phyloP scores from a whole-genome alignment of 2,329 filamentous ascomycete genomes.

The Stagonosporopsis rhizophila region DNA sequence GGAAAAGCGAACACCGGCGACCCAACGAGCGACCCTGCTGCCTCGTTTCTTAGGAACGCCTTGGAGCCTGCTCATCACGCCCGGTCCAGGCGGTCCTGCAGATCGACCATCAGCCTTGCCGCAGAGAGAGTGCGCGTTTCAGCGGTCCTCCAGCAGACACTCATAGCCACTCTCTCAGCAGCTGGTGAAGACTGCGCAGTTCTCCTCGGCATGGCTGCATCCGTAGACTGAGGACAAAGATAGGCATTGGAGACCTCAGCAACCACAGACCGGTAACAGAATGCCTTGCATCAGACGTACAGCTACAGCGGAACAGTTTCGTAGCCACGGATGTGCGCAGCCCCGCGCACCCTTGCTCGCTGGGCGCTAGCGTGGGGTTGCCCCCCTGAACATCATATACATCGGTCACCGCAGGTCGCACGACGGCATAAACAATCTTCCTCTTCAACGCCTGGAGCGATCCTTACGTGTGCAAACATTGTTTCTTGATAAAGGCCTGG shows the following conservation, averaged over 20 bases:
- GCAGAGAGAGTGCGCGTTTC: slow-evolving; percentile 33
- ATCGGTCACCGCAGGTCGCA: slow-evolving; percentile 25
- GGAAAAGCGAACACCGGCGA: slow-evolving; percentile 26
- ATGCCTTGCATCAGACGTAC: slow-evolving; percentile 22
- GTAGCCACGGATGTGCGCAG: slow-evolving; percentile 25
- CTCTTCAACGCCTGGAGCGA: slow-evolving; percentile 25
- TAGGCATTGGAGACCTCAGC: slow-evolving; percentile 13
- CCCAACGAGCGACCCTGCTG: slow-evolving; percentile 34
- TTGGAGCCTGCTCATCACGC: slow-evolving; percentile 18
- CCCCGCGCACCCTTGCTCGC: slow-evolving; percentile 28
- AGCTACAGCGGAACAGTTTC: slow-evolving; percentile 21
- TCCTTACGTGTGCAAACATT: slow-evolving; percentile 28
- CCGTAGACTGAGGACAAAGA: slow-evolving; percentile 12
- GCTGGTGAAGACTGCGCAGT: neutral
- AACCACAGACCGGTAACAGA: slow-evolving; percentile 16
- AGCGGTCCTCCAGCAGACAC: slow-evolving; percentile 9
- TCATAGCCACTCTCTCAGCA: neutral
- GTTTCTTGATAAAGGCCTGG: slow-evolving; percentile 23
- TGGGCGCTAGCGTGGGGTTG: slow-evolving; percentile 25
- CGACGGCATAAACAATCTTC: slow-evolving; percentile 31
- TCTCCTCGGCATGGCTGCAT: neutral
- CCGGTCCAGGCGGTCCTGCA: slow-evolving; percentile 14
- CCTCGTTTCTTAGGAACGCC: slow-evolving; percentile 30
- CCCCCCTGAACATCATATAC: slow-evolving; percentile 33
- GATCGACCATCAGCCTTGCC: slow-evolving; percentile 18